A percentile compares a stretch with the other conserved stretches of the same genome.
Evolutionary conservation across 2,329 filamentous ascomycete genomes (phyloP).

Genomic region (Fusarium albidum): DNA sequence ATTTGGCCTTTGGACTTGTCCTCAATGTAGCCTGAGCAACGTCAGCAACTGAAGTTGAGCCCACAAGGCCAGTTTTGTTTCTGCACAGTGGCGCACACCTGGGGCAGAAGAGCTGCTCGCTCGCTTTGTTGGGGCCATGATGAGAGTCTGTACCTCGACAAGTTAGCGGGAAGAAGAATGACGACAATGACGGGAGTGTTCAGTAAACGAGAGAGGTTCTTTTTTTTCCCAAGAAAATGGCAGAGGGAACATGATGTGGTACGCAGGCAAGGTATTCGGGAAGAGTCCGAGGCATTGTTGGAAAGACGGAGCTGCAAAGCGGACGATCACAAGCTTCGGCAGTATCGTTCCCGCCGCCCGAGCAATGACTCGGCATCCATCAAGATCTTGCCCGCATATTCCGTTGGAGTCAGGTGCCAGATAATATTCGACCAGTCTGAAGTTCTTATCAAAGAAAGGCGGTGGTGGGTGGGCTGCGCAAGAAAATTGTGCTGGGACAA

Average conservation of each 20-base stretch:
- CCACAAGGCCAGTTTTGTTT: background rate
- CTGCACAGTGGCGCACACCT: conserved; percentile 48
- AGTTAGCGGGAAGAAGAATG: conserved; percentile 13
- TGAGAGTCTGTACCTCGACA: conserved; percentile 36
- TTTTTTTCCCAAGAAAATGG: background rate
- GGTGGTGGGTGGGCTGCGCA: background rate
- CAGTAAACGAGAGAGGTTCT: background rate
- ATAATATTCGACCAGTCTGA: conserved; percentile 6
- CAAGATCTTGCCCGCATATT: background rate
- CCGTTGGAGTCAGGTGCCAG: background rate
- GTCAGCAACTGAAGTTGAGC: conserved; percentile 25
- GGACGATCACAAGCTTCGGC: conserved; percentile 26
- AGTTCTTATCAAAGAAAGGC: background rate
- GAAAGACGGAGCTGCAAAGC: conserved; percentile 11
- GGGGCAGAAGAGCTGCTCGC: conserved; percentile 64
- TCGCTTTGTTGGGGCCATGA: conserved; percentile 63
- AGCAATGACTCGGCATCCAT: conserved; percentile 19
- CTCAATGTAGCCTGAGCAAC: conserved; percentile 75
- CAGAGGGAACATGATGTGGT: background rate
- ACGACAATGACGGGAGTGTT: background rate
- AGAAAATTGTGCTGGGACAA: conserved; percentile 5
- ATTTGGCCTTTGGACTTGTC: conserved; percentile 81
- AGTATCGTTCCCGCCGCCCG: conserved; percentile 15
- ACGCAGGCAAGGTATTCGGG: background rate
- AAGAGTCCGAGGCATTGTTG: conserved; percentile 5